Percentiles rank a stretch among this genome's conserved stretches.
These are phyloP conservation scores for Rhodotorula sp. DNA, from an alignment of 1,284 basidiomycete genomes.

Conservation along the genomic window DNA sequence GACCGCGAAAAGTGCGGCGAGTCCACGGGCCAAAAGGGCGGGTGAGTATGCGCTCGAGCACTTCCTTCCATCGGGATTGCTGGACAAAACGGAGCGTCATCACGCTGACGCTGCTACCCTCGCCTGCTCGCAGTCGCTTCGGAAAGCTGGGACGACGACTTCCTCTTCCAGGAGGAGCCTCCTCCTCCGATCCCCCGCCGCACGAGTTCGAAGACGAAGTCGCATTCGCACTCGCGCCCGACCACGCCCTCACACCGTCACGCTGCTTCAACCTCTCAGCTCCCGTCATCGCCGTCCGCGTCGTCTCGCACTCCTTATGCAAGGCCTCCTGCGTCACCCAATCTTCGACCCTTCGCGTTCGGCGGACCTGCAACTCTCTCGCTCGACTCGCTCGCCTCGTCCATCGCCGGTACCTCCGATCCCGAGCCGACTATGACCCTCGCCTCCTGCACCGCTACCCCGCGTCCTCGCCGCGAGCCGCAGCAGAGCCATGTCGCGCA, in stretches of 20 bases:
- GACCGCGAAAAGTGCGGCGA: neutral
- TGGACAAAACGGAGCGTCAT: too few relatives aligned
- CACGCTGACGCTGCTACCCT: neutral
- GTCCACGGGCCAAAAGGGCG: neutral
- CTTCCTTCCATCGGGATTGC: too few relatives aligned
- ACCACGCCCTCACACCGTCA: neutral
- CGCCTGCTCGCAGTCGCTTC: neutral
- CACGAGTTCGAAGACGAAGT: neutral
- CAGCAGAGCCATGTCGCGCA: neutral
- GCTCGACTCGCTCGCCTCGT: conserved; percentile 34
- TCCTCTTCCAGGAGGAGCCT: conserved; percentile 27
- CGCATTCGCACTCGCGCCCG: conserved; percentile 6
- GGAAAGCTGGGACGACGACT: conserved; percentile 40
- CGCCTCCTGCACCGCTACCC: neutral
- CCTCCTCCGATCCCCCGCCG: neutral
- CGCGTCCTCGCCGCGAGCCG: neutral
- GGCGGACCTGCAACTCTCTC: conserved; percentile 2
- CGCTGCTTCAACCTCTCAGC: neutral
- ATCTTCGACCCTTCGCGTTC: neutral
- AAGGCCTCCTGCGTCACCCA: neutral
- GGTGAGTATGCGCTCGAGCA: neutral
- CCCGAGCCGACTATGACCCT: conserved; percentile 27
- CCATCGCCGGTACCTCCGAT: conserved; percentile 12
- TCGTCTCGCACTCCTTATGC: neutral
- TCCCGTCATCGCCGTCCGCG: neutral